Evolutionary conservation across 345 rosid species (phyloP).

Genomic region (Aquilaria sinensis): DNA sequence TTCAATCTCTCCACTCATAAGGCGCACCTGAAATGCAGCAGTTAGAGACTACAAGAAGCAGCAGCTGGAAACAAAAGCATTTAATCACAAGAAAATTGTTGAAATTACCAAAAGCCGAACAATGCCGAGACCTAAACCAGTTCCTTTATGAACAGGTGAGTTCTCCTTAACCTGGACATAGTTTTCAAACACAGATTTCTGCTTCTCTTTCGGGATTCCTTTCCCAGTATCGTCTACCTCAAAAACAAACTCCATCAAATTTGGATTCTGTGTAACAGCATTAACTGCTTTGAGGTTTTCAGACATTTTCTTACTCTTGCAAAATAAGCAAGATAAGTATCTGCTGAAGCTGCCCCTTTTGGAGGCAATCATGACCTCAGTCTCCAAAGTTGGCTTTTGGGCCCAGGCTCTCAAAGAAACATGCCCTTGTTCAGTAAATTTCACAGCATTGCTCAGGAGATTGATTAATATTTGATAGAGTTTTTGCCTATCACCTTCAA

Average conservation of each 20-base stretch:
- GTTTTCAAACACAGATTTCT: conserved; percentile 61
- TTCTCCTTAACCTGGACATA: conserved; percentile 79
- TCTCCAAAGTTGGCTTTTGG: conserved; percentile 35
- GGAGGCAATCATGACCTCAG: conserved; percentile 21
- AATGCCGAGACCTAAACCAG: conserved; percentile 89
- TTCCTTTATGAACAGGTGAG: conserved; percentile 52
- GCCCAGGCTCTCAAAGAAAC: conserved; percentile 55
- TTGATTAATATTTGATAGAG: conserved; percentile 58
- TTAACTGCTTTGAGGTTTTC: conserved; percentile 20
- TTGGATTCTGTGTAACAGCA: conserved; percentile 15
- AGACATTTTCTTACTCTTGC: conserved; percentile 17
- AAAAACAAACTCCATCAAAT: conserved; percentile 47
- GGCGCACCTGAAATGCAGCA: conserved; percentile 43
- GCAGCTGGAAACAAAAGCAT: not conserved
- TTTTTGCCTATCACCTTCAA: conserved; percentile 57
- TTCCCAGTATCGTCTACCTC: conserved; percentile 83
- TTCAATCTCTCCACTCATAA: conserved; percentile 82
- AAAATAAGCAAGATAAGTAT: conserved; percentile 17
- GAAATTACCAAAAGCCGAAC: conserved; percentile 71
- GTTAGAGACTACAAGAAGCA: not conserved
- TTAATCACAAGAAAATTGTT: no score
- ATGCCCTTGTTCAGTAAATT: conserved; percentile 68
- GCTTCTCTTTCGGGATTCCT: conserved; percentile 72
- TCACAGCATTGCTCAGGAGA: conserved; percentile 72
- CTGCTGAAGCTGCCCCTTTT: conserved; percentile 18